Conservation (phyloP, 1,284 basidiomycete genomes). For the Cryptococcus sp. region DNA sequence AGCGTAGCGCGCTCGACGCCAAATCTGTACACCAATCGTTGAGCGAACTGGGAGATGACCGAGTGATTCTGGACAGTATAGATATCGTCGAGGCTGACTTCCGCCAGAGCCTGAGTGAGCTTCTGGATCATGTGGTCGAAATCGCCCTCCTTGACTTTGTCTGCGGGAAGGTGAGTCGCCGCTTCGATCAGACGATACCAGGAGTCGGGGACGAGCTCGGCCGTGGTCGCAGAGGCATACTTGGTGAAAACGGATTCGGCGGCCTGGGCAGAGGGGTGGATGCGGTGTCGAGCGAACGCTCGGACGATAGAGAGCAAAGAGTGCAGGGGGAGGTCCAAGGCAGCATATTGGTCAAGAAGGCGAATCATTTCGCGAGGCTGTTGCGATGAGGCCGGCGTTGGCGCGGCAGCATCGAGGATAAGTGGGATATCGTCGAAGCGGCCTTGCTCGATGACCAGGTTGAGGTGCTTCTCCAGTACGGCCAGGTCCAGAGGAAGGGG, state of each 20-base stretch:
- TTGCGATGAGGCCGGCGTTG: background rate
- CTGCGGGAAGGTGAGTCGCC: constrained; percentile 71
- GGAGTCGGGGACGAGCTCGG: constrained; percentile 1
- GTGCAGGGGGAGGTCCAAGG: constrained; percentile 15
- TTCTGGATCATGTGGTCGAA: constrained; percentile 56
- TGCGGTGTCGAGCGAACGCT: constrained; percentile 17
- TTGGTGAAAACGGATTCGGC: constrained; percentile 25
- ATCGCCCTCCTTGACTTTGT: constrained; percentile 25
- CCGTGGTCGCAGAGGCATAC: constrained; percentile 13
- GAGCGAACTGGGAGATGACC: constrained; percentile 35
- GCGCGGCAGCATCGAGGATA: constrained; percentile 3
- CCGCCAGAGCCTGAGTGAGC: constrained; percentile 56
- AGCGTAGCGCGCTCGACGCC: constrained; percentile 45
- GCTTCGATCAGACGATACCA: constrained; percentile 51
- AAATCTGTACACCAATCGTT: constrained; percentile 22
- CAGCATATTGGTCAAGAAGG: background rate
- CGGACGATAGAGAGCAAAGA: constrained; percentile 19
- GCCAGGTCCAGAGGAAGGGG: background rate
- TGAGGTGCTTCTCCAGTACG: background rate
- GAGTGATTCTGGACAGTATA: constrained; percentile 44
- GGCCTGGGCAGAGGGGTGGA: constrained; percentile 9
- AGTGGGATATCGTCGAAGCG: background rate
- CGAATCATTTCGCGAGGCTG: background rate
- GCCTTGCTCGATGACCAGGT: background rate
- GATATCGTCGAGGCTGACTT: constrained; percentile 18